Base-by-base conservation (phyloP, 208 protist species). In the Crithidia acanthocephali region DNA sequence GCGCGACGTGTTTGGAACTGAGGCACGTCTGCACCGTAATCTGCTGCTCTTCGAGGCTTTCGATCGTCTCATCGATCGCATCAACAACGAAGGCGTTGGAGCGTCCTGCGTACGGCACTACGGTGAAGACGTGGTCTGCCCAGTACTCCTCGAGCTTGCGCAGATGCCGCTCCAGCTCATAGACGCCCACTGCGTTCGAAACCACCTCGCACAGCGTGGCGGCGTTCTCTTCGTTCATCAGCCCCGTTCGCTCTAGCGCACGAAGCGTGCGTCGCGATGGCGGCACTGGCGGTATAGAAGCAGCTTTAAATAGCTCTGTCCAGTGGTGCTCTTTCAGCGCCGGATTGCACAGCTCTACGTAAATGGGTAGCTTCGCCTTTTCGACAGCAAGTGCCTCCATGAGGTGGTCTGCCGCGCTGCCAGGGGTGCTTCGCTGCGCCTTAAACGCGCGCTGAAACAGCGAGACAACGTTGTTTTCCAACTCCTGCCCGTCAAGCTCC, bases 11-110 rank as follows among this genome's bases (percentile, higher is more conserved):
- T 48, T 92, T 85, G 8, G 94, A 98, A 6, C 85, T 91, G 23
- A 95, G 74, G 62, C 85, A 90, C 9, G 93, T 97, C 76, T 96
- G 90, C 30, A 97, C 68, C 23, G 84, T 69, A 59, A 97, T 76
- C 76, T 97, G 94, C 68, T 97, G 78, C 68, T 98, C 94, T 63
- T 97, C 92, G 52, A 95, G 74, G 68, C 87, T 80, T 68, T 98
- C 86, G 18, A 97, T 71, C 11, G 98, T 82, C 51, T 96, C 90
- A 55, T 95, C 93, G 16, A 90, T 66, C 16, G 80, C 88, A 68
- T 91, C 90, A 11, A 98, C 73, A 50, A 98, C 92, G 67, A 86
- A 95, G 5, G 91, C 81, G 65, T 94, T 88, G 18, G 85, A 83
- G 27, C 90, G 73, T 10, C 92, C 87, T 3, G 76, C 85, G 63